These are phyloP conservation scores for Trichophyton schoenleinii DNA, from an alignment of 2,329 filamentous ascomycete genomes.

Conservation along the genomic window DNA sequence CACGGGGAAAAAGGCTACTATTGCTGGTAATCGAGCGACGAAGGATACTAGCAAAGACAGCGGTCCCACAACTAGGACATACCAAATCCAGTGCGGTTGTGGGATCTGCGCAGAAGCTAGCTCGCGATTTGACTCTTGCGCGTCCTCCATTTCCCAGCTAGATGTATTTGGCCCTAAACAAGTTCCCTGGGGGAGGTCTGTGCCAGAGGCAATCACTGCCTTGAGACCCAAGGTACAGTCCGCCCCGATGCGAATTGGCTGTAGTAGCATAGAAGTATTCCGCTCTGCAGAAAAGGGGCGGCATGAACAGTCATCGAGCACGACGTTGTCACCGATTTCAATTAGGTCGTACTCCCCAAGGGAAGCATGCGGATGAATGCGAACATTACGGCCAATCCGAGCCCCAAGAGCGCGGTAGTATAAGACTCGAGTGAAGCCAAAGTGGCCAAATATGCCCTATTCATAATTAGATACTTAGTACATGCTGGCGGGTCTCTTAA, in stretches of 20 bases:
- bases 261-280: constrained; percentile 3
- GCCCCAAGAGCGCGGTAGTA: constrained; percentile 3
- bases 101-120: neutral
- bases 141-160: constrained; percentile 5
- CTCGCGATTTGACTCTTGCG: neutral
- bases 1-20: neutral
- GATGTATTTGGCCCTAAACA: constrained; percentile 4
- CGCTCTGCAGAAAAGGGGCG: neutral
- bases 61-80: neutral
- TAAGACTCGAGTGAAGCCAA: neutral
- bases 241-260: neutral
- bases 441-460: constrained; percentile 3
- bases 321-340: constrained; percentile 1
- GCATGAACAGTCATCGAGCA: constrained; percentile 1
- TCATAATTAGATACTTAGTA: neutral
- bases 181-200: neutral
- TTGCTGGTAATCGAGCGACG: neutral
- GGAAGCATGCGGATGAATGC: neutral
- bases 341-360: constrained; percentile 4
- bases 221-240: constrained; percentile 2
- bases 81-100: neutral
- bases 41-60: neutral
- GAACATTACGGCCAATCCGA: neutral
- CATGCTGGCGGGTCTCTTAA: neutral
- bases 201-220: constrained; percentile 1